phyloP scores from a whole-genome alignment of 345 rosid genomes.

The Gossypioides kirkii region DNA sequence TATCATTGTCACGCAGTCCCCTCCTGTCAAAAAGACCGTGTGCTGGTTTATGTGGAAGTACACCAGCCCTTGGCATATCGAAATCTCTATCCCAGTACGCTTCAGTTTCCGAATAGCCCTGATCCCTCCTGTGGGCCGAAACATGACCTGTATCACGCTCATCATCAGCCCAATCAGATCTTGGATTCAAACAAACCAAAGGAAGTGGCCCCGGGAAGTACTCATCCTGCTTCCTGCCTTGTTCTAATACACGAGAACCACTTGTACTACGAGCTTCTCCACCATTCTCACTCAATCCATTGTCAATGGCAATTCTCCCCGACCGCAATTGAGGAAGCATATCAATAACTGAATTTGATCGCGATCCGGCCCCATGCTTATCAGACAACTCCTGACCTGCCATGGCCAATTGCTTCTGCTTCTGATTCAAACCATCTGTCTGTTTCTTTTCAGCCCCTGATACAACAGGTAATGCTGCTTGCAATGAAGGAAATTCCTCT shows the following conservation, averaged over 20 bases:
- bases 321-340: constrained; percentile 58
- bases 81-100: constrained; percentile 68
- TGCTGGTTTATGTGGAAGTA: constrained; percentile 56
- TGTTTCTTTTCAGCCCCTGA: constrained; percentile 60
- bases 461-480: constrained; percentile 58
- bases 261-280: constrained; percentile 28
- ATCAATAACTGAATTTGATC: constrained; percentile 39
- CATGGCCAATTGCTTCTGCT: constrained; percentile 49
- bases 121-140: constrained; percentile 52
- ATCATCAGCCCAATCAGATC: constrained; percentile 99
- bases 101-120: constrained; percentile 56
- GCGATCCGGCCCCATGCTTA: constrained; percentile 38
- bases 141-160: constrained; percentile 90
- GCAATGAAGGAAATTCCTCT: constrained; percentile 89
- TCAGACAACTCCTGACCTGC: constrained; percentile 29
- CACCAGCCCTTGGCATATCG: constrained; percentile 62
- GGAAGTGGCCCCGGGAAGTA: constrained; percentile 67
- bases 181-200: constrained; percentile 64
- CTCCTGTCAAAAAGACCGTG: constrained; percentile 45
- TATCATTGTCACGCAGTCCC: constrained; percentile 60
- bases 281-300: constrained; percentile 36
- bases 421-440: constrained; percentile 59
- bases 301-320: constrained; percentile 27
- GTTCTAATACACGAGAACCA: constrained; percentile 39
- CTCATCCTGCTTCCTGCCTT: constrained; percentile 52